Percentiles rank a stretch among this genome's conserved stretches.
Evolutionary conservation across 495 filamentous ascomycete genomes (phyloP).

Genomic region (Trichoderma orchidacearum): DNA sequence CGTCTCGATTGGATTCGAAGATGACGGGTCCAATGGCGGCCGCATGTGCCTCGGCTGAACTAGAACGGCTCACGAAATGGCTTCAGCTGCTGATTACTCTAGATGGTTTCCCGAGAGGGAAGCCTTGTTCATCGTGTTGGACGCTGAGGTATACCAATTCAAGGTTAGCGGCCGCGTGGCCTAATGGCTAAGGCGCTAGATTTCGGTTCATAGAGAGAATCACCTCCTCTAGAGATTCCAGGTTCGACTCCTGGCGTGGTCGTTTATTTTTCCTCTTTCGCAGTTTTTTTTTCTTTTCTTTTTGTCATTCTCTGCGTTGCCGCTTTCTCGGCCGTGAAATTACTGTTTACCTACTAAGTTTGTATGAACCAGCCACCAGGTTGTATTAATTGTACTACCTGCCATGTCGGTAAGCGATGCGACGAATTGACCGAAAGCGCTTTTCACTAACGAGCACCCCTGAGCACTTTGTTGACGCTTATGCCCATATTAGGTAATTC

Average conservation of each 20-base stretch:
- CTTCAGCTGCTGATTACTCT: not conserved
- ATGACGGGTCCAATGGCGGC: not conserved
- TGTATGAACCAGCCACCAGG: too few relatives aligned
- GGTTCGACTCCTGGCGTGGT: slow-evolving; percentile 1
- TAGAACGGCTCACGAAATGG: too few relatives aligned
- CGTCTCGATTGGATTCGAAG: not conserved
- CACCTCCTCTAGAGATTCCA: not conserved
- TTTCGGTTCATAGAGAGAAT: not conserved
- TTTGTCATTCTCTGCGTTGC: too few relatives aligned
- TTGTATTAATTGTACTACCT: too few relatives aligned
- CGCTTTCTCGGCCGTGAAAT: too few relatives aligned
- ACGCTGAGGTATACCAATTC: not conserved
- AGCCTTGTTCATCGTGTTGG: not conserved
- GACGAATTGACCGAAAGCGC: not conserved
- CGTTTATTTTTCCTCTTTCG: not conserved
- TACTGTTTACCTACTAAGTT: too few relatives aligned
- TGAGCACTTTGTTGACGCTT: not conserved
- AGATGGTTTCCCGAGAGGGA: not conserved
- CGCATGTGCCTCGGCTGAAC: not conserved
- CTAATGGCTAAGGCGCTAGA: slow-evolving; percentile 1
- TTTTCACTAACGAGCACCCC: not conserved
- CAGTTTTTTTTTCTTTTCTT: not conserved
- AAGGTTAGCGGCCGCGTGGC: not conserved
- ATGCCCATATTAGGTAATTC: not conserved
- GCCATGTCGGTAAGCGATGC: not conserved